A percentile compares a stretch with the other conserved stretches of the same genome.
Conservation (phyloP, 202 grass and related monocot genomes). For the Musa balbisiana region DNA sequence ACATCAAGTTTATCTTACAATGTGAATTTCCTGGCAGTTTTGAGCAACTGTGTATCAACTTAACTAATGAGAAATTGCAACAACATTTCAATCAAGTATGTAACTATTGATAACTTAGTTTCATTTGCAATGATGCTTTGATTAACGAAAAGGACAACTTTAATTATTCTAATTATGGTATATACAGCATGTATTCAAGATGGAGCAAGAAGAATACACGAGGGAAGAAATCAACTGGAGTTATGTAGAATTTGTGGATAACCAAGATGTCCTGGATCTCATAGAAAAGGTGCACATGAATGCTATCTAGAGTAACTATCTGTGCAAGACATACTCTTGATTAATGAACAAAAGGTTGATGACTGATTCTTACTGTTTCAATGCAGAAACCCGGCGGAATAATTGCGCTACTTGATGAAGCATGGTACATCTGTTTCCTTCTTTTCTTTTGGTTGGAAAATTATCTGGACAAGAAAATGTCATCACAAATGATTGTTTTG, state of each 20-base stretch:
- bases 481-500: background rate
- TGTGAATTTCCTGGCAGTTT: conserved; percentile 55
- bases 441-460: background rate
- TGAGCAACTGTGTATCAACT: conserved; percentile 92
- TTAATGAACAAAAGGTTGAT: conserved; percentile 21
- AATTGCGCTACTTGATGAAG: conserved; percentile 94
- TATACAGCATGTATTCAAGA: conserved; percentile 89
- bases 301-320: background rate
- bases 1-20: conserved; percentile 17
- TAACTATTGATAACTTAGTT: conserved; percentile 29
- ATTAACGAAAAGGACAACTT: conserved; percentile 8
- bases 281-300: conserved; percentile 63
- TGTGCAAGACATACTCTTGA: conserved; percentile 17
- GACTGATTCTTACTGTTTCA: conserved; percentile 26
- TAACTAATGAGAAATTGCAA: conserved; percentile 94
- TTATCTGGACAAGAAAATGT: background rate
- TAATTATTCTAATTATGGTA: conserved; percentile 4
- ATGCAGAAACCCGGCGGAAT: conserved; percentile 96
- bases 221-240: conserved; percentile 91
- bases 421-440: conserved; percentile 57
- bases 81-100: conserved; percentile 93
- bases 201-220: conserved; percentile 97
- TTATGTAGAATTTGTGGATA: conserved; percentile 94
- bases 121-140: background rate
- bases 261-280: conserved; percentile 82